These are phyloP conservation scores for Ceratocystiopsis brevicomis DNA, from an alignment of 2,329 filamentous ascomycete genomes.

Conservation along the genomic window DNA sequence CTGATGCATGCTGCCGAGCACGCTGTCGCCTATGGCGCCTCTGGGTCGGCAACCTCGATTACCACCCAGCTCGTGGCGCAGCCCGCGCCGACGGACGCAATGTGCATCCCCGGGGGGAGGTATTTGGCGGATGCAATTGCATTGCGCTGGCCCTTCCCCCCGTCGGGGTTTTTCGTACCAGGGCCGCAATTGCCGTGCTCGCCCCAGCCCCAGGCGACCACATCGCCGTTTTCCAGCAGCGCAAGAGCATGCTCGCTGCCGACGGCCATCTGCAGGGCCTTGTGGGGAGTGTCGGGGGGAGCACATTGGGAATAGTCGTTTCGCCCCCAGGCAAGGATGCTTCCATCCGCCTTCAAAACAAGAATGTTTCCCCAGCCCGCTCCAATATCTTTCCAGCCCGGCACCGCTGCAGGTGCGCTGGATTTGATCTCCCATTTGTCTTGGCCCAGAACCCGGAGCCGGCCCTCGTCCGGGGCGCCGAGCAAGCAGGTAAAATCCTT, in stretches of 20 bases:
- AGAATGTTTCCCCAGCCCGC: conserved; percentile 74
- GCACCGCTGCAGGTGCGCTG: conserved; percentile 30
- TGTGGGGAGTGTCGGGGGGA: conserved; percentile 35
- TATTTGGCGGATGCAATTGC: conserved; percentile 40
- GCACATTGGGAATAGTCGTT: conserved; percentile 71
- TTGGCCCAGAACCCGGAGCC: conserved; percentile 49
- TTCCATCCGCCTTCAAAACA: conserved; percentile 42
- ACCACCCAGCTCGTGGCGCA: conserved; percentile 74
- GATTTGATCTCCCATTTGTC: conserved; percentile 53
- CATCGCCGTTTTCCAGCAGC: conserved; percentile 41
- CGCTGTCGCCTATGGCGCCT: too few relatives aligned
- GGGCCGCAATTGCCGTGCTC: conserved; percentile 93
- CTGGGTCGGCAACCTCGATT: too few relatives aligned
- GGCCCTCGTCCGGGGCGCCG: conserved; percentile 32
- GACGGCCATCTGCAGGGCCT: conserved; percentile 45
- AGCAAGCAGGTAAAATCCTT: conserved; percentile 70
- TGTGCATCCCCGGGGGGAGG: conserved; percentile 29
- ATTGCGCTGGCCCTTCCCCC: conserved; percentile 53
- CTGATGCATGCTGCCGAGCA: neutral
- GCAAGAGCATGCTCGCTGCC: conserved; percentile 85
- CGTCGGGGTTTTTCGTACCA: conserved; percentile 25
- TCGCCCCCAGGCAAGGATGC: conserved; percentile 57
- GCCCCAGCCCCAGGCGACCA: conserved; percentile 87
- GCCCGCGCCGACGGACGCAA: conserved; percentile 55
- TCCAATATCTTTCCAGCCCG: conserved; percentile 46